These are phyloP conservation scores for Berberis thunbergii DNA, from an alignment of 164 flowering plant species.

Conservation along the genomic window DNA sequence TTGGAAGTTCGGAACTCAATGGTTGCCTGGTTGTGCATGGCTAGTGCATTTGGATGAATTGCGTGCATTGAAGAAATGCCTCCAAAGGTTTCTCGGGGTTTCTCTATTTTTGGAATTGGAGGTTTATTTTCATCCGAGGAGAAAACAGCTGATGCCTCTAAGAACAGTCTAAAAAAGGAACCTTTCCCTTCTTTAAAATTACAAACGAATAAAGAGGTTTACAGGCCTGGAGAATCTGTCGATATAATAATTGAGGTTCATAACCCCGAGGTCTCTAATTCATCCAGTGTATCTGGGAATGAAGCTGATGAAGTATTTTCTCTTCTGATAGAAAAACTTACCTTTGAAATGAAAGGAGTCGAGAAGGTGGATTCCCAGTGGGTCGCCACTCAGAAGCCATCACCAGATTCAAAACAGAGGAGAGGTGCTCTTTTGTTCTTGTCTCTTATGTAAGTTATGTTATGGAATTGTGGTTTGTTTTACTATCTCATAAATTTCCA, in stretches of 20 bases:
- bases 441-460: too few relatives aligned
- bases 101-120: conserved; percentile 48
- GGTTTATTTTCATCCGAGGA: conserved; percentile 17
- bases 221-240: conserved; percentile 79
- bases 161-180: conserved; percentile 6
- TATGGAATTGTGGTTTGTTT: too few relatives aligned
- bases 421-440: conserved; percentile 39
- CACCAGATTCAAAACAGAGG: conserved; percentile 51
- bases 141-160: conserved; percentile 1
- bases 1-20: too few relatives aligned
- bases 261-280: conserved; percentile 16
- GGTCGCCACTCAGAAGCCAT: conserved; percentile 62
- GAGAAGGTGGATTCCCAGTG: conserved; percentile 89
- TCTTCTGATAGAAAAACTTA: conserved; percentile 53
- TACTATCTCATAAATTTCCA: too few relatives aligned
- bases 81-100: conserved; percentile 14
- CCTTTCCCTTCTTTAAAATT: conserved; percentile 44
- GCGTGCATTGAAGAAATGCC: too few relatives aligned
- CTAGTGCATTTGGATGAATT: too few relatives aligned
- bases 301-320: conserved; percentile 18
- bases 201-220: conserved; percentile 57
- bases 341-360: conserved; percentile 73
- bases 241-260: conserved; percentile 46
- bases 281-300: conserved; percentile 5
- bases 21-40: too few relatives aligned